A percentile compares a stretch with the other conserved stretches of the same genome.
These are phyloP conservation scores for Phalaenopsis hybrid DNA, from an alignment of 116 monocot genomes.

Conservation along the genomic window DNA sequence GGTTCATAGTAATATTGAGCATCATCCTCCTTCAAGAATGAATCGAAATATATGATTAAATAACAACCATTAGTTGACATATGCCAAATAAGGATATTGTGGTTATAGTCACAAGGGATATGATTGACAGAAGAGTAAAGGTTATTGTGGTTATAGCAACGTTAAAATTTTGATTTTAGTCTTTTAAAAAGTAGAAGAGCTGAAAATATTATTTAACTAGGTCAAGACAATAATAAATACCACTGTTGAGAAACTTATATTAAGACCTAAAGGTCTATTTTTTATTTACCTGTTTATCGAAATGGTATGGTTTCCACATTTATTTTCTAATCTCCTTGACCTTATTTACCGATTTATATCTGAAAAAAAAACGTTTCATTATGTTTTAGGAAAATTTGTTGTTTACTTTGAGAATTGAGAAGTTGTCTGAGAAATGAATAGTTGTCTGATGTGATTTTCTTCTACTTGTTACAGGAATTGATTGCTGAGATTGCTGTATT, in stretches of 20 bases:
- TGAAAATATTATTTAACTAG: neutral
- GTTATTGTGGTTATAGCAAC: no score
- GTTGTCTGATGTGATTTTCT: neutral
- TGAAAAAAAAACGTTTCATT: neutral
- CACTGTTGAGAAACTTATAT: neutral
- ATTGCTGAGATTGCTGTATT: slow-evolving; percentile 69
- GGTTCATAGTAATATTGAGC: no score
- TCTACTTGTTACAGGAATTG: slow-evolving; percentile 47
- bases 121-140: no score
- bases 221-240: neutral
- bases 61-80: no score
- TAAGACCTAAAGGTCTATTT: neutral
- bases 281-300: neutral
- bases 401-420: neutral
- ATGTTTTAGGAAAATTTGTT: neutral
- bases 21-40: no score
- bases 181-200: neutral
- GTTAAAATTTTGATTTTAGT: no score
- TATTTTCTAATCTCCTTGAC: neutral
- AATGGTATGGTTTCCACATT: neutral
- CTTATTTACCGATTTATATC: neutral
- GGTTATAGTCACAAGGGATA: no score
- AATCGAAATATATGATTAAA: no score
- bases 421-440: neutral
- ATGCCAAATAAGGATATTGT: no score